A percentile compares a stretch with the other conserved stretches of the same genome.
Evolutionary conservation across 1,284 basidiomycete genomes (phyloP).

Genomic region (Schizophyllum commune): DNA sequence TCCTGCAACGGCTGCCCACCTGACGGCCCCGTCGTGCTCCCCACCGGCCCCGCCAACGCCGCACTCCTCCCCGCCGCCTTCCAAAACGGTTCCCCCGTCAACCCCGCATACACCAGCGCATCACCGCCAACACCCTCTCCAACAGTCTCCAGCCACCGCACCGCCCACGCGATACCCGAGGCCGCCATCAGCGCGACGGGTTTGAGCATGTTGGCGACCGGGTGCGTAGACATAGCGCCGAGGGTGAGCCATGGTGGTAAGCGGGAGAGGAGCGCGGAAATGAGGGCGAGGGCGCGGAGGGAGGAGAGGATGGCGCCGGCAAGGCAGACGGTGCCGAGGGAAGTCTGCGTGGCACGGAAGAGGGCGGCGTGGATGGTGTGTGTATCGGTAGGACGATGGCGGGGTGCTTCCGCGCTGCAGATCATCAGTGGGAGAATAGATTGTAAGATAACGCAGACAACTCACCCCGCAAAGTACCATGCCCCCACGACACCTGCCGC

Average conservation of each 20-base stretch:
- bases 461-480: slow-evolving; percentile 85
- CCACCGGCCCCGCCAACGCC: slow-evolving; percentile 31
- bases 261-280: slow-evolving; percentile 10
- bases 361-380: slow-evolving; percentile 74
- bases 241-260: slow-evolving; percentile 36
- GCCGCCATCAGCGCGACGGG: slow-evolving; percentile 32
- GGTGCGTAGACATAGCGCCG: slow-evolving; percentile 68
- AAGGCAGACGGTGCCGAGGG: slow-evolving; percentile 51
- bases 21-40: not conserved
- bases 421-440: slow-evolving; percentile 1
- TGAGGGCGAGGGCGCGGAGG: slow-evolving; percentile 11
- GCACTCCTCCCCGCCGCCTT: slow-evolving; percentile 57
- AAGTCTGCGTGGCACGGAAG: slow-evolving; percentile 72
- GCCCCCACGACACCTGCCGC: slow-evolving; percentile 82
- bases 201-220: slow-evolving; percentile 42
- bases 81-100: slow-evolving; percentile 84
- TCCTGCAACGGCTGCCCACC: slow-evolving; percentile 1
- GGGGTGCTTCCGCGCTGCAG: slow-evolving; percentile 39
- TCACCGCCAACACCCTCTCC: slow-evolving; percentile 66
- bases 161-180: slow-evolving; percentile 28
- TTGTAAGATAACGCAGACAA: slow-evolving; percentile 4
- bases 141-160: slow-evolving; percentile 20
- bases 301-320: not conserved
- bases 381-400: slow-evolving; percentile 49
- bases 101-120: slow-evolving; percentile 77